Evolutionary conservation across 164 flowering plant species (phyloP), one percentile per base, ranked within the genome.

Genomic region (Houttuynia cordata): DNA sequence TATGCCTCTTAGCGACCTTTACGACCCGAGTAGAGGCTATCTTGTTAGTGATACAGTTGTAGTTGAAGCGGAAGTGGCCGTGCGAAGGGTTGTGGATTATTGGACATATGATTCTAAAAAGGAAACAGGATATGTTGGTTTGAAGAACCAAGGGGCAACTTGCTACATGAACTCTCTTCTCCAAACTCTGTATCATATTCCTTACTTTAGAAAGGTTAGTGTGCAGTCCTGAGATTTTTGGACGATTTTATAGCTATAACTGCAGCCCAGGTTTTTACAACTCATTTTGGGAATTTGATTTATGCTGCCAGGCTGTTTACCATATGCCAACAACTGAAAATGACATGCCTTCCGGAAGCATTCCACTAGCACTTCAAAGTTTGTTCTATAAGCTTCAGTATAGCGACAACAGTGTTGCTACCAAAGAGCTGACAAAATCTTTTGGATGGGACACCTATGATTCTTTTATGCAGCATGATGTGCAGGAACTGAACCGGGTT

Each of bases 391-490:
- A 91, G 82, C 91, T 91, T 51, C 97, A 91, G 63, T 91, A 87
- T 58, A 86, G 83, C 74, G 91, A 86, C 66, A 78, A 67, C 67
- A 86, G 91, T 81, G 96, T 91, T 67, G 91, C 96, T 24, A 91
- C 97, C 39, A 88, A 91, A 68, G 96, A 91, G 73, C 66, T 91
- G 76, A 91, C 97, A 37, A 91, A 88, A 72, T 88, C 97, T 58
- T 91, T 91, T 80, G 97, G 97, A 52, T 91, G 97, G 97, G 96
- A 91, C 67, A 86, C 96, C 24, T 86, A 91, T 69, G 97, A 91
- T 71, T 85, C 96, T 67, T 91, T 91, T 74, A 84, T 91, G 96
- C 97, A 91, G 65, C 97, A 91, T 73, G 97, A 91, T 73, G 97
- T 88, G 39, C 97, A 91, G 73, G 97, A 91, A 70, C 91, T 91